These are phyloP conservation scores for Juncus inflexus DNA, from an alignment of 176 grass and related monocot species.

Conservation along the genomic window DNA sequence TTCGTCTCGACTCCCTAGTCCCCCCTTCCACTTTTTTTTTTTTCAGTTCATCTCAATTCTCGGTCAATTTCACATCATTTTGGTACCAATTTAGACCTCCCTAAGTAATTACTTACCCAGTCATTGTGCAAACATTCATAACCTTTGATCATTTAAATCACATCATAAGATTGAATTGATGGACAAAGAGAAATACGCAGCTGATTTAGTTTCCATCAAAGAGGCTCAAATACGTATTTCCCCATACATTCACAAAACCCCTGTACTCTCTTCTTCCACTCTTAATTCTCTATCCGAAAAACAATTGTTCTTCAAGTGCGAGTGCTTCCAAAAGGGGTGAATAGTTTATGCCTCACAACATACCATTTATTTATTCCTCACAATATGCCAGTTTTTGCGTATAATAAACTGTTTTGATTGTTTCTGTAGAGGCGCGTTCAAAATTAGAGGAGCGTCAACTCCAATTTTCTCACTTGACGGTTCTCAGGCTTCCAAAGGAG, in stretches of 20 bases:
- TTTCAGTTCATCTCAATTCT: no score
- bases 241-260: constrained; percentile 67
- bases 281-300: constrained; percentile 54
- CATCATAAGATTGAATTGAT: constrained; percentile 3
- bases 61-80: no score
- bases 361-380: constrained; percentile 12
- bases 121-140: no score
- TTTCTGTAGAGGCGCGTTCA: constrained; percentile 70
- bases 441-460: constrained; percentile 91
- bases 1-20: no score
- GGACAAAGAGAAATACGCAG: constrained; percentile 47
- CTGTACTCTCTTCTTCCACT: constrained; percentile 50
- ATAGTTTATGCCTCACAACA: background rate
- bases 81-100: no score
- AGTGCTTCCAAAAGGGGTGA: constrained; percentile 97
- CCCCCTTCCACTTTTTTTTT: no score
- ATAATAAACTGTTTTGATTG: constrained; percentile 7
- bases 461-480: constrained; percentile 76
- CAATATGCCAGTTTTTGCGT: background rate
- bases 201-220: constrained; percentile 64
- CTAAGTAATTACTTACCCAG: no score
- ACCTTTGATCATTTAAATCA: no score
- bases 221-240: constrained; percentile 66
- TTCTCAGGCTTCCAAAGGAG: constrained; percentile 60
- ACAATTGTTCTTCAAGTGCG: constrained; percentile 87